Base-by-base conservation (phyloP, 2,329 filamentous ascomycete species). In the Fusarium sarcochroum region DNA sequence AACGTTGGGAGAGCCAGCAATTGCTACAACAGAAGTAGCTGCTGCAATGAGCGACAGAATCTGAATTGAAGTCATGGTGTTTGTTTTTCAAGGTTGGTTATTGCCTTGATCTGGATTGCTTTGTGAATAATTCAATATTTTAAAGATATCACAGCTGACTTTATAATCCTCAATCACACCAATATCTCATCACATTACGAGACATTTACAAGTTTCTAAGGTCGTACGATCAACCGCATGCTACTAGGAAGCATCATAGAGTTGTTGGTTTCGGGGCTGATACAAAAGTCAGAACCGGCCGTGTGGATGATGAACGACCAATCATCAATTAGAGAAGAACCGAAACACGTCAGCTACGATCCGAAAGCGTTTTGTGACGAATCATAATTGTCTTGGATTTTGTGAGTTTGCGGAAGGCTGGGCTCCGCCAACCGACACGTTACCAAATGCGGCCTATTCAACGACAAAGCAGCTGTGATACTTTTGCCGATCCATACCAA, bases 401-500 rank as follows among this genome's bases (percentile, higher is more conserved):
- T 15, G 34, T 52, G 32, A 40, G 46, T 59, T 64, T 45, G 21
- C 35, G 34, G 30, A 48, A 47, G 44, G n/a, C n/a, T 46, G 25
- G n/a, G 44, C 25, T 34, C 18, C 32, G 27, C 32, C 15, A n/a
- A 40, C 47, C 34, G 20, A 41, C 47, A 45, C 62, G 54, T 48
- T 65, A 20, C 62, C 53, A 9, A 30, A 65, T 65, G 54, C 60
- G 62, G 62, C 20, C 21, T 32, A 18, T 65, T 8, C 23, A 9
- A 4, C 42, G 15, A 27, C 15, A 30, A 17, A 30, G 11, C 38
- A 6, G 15, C 3, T 13, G 15, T 27, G 46, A 52, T 35, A 27
- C 20, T 11, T 41, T 48, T 21, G 60, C 27, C n/a, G 60, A 65
- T 65, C 53, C 62, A 65, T 65, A 49, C 62, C 62, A 65, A 35